Percentiles rank a stretch among this genome's conserved stretches.
Evolutionary conservation across 164 flowering plant species (phyloP).

Genomic region (Aristolochia californica): DNA sequence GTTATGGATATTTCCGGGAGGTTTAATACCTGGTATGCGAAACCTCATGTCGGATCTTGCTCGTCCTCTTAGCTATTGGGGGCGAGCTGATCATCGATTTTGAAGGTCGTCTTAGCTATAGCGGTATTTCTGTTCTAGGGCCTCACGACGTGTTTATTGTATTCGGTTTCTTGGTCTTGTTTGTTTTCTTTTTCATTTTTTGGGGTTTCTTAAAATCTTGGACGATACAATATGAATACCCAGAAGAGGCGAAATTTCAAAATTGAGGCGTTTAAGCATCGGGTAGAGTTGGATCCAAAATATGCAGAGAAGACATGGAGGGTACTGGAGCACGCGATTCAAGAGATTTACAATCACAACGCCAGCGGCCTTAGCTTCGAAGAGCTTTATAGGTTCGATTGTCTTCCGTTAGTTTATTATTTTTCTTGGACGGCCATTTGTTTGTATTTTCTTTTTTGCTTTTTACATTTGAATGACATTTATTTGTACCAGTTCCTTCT

Average conservation of each 20-base stretch:
- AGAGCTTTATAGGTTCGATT: constrained; percentile 71
- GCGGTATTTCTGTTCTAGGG: no score
- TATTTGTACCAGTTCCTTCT: no score
- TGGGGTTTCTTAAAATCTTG: no score
- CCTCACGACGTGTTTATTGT: no score
- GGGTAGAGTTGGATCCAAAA: constrained; percentile 87
- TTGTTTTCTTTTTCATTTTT: not conserved
- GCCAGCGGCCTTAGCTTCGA: constrained; percentile 93
- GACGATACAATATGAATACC: constrained; percentile 35
- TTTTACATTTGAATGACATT: not conserved
- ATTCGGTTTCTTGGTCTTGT: not conserved
- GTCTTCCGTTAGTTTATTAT: not conserved
- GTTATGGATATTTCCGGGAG: no score
- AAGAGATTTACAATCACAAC: constrained; percentile 89
- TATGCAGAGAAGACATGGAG: constrained; percentile 94
- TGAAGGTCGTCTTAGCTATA: no score
- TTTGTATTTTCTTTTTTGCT: not conserved
- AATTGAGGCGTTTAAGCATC: constrained; percentile 85
- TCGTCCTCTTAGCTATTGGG: no score
- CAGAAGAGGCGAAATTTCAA: constrained; percentile 81
- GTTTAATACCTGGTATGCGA: no score
- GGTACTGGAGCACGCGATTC: constrained; percentile 88
- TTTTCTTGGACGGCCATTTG: not conserved
- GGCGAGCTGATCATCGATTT: no score
- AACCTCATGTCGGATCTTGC: no score